phyloP scores from a whole-genome alignment of 139 green algal genomes.

The Mesostigma viride region DNA sequence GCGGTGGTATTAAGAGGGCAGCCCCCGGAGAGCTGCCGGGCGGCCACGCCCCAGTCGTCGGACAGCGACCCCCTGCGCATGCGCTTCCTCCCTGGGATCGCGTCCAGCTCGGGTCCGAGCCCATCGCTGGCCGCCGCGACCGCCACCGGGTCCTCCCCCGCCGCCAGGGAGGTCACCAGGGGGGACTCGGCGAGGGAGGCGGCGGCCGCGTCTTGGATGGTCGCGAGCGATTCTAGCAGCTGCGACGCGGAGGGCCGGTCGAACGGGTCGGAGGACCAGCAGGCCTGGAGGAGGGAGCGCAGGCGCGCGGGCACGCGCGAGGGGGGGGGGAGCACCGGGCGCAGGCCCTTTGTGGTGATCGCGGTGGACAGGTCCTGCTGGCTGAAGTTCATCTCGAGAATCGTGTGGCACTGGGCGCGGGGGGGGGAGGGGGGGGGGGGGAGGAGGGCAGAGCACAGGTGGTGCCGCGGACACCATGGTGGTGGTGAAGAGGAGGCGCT shows the following conservation, averaged over 20 bases:
- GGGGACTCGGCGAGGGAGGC: background rate
- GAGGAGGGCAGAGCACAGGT: conserved; percentile 19
- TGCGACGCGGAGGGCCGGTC: conserved; percentile 6
- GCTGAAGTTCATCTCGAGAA: conserved; percentile 31
- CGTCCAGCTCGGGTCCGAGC: too few species aligned
- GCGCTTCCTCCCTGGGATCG: too few species aligned
- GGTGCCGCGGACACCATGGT: too few species aligned
- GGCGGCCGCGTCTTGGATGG: background rate
- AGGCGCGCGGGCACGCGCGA: background rate
- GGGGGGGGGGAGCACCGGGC: conserved; percentile 11
- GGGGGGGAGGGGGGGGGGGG: conserved; percentile 24
- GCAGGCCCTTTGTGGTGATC: conserved; percentile 17
- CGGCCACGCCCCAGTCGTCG: too few species aligned
- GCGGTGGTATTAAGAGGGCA: too few species aligned
- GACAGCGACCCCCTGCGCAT: too few species aligned
- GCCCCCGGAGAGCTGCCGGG: too few species aligned
- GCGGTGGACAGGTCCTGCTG: conserved; percentile 27
- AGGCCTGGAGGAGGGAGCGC: conserved; percentile 11
- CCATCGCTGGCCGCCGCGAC: too few species aligned
- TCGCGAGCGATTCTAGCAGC: background rate
- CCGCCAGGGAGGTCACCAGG: background rate
- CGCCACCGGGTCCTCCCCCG: background rate
- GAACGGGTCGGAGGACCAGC: conserved; percentile 16
- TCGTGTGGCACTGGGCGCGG: conserved; percentile 25
- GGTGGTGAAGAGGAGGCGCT: too few species aligned